Evolutionary conservation across 2,329 filamentous ascomycete species (phyloP).

Genomic region (Trichoderma simmonsii): DNA sequence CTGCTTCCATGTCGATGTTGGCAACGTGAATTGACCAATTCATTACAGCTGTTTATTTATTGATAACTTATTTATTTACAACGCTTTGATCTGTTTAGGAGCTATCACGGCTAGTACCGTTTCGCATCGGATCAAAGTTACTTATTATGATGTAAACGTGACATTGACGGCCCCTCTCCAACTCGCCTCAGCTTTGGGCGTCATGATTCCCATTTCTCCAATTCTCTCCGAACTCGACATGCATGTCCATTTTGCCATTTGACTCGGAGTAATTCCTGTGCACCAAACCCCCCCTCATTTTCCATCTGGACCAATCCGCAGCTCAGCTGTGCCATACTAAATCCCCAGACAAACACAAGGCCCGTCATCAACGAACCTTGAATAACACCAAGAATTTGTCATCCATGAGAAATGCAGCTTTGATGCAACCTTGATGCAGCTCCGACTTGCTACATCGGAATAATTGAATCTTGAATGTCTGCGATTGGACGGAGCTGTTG

Average conservation of each 20-base stretch:
- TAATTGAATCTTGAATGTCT: not conserved
- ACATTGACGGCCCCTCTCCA: not conserved
- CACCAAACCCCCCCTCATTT: not conserved
- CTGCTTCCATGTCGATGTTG: not conserved
- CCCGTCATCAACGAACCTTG: not conserved
- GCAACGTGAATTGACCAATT: not conserved
- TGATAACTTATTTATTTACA: not conserved
- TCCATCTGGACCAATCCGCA: not conserved
- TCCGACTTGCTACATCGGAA: not conserved
- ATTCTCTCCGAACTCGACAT: not conserved
- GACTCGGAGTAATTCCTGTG: not conserved
- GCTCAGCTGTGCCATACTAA: not conserved
- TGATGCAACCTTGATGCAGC: not conserved
- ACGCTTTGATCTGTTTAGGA: not conserved
- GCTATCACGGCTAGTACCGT: not conserved
- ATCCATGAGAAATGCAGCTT: not conserved
- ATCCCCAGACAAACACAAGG: not conserved
- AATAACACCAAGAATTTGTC: not conserved
- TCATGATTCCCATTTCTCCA: not conserved
- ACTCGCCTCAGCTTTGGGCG: not conserved
- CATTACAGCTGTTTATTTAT: not conserved
- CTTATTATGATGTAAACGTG: conserved; percentile 16
- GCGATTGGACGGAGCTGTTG: not conserved
- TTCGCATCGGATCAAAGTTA: not conserved
- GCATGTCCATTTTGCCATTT: not conserved